Evolutionary conservation across 2,329 filamentous ascomycete genomes (phyloP).

Genomic region (Diaporthe capsici): DNA sequence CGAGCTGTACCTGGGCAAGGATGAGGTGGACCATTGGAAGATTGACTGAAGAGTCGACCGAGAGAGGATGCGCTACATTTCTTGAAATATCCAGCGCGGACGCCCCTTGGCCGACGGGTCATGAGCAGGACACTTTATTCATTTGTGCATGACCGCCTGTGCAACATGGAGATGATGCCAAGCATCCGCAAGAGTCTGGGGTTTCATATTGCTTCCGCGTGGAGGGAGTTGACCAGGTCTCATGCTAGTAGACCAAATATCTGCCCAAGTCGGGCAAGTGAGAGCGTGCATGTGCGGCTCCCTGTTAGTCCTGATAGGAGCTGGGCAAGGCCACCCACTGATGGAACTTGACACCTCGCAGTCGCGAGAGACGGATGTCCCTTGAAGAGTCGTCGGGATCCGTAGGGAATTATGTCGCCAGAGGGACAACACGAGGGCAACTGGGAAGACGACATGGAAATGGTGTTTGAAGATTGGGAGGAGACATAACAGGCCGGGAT

Average conservation of each 20-base stretch:
- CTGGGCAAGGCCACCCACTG: neutral
- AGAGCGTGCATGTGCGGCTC: neutral
- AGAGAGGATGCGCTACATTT: neutral
- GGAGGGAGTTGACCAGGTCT: neutral
- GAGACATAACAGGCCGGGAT: neutral
- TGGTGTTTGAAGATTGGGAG: neutral
- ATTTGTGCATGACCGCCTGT: neutral
- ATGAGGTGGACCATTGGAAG: slow-evolving; percentile 95
- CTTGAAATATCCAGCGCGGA: neutral
- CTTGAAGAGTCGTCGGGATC: neutral
- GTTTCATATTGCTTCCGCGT: neutral
- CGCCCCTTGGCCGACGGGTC: neutral
- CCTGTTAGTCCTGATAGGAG: neutral
- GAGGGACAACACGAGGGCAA: neutral
- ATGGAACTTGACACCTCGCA: neutral
- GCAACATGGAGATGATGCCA: neutral
- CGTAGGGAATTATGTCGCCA: neutral
- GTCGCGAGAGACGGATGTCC: neutral
- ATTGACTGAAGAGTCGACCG: slow-evolving; percentile 73
- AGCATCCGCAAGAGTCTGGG: neutral
- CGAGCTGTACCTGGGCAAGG: slow-evolving; percentile 88
- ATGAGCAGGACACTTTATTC: neutral
- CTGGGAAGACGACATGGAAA: neutral
- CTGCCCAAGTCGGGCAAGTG: neutral
- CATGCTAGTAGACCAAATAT: neutral